phyloP scores from a whole-genome alignment of 768 basidiomycete genomes.

The Phylloporus sp. region DNA sequence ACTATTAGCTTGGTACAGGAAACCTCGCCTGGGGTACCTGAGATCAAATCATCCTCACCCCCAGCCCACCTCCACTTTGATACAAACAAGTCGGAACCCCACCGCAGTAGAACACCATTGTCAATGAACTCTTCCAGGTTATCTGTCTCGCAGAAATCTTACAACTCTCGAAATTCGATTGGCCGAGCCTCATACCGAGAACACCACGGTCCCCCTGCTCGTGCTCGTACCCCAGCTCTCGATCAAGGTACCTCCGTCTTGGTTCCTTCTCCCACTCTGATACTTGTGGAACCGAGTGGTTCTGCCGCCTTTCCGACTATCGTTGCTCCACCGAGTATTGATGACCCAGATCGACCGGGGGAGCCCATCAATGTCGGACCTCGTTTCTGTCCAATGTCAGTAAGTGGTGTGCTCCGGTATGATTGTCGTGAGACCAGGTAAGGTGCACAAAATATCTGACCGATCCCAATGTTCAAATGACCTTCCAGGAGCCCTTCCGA shows the following conservation, averaged over 20 bases:
- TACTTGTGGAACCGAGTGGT: neutral
- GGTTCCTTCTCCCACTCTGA: neutral
- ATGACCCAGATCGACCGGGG: slow-evolving; percentile 10
- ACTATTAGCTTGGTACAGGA: neutral
- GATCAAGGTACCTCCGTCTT: neutral
- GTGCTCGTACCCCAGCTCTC: slow-evolving; percentile 6
- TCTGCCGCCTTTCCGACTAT: neutral
- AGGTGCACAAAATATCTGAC: neutral
- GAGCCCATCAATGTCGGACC: neutral
- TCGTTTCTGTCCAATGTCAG: slow-evolving; percentile 16
- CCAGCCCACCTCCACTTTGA: neutral
- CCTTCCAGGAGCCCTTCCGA: neutral
- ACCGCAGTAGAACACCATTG: slow-evolving; percentile 7
- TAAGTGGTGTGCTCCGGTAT: slow-evolving; percentile 7
- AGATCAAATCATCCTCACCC: neutral
- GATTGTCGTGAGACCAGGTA: slow-evolving; percentile 9
- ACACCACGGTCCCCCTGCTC: slow-evolving; percentile 15
- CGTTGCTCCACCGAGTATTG: slow-evolving; percentile 3
- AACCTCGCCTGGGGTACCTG: neutral
- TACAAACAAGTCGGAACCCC: neutral
- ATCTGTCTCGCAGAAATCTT: slow-evolving; percentile 15
- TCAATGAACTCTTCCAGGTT: slow-evolving; percentile 13
- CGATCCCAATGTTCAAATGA: neutral
- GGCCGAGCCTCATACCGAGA: slow-evolving; percentile 23
- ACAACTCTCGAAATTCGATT: slow-evolving; percentile 11